Evolutionary conservation across 1,284 basidiomycete species (phyloP).

Genomic region (Irpex rosettiformis): DNA sequence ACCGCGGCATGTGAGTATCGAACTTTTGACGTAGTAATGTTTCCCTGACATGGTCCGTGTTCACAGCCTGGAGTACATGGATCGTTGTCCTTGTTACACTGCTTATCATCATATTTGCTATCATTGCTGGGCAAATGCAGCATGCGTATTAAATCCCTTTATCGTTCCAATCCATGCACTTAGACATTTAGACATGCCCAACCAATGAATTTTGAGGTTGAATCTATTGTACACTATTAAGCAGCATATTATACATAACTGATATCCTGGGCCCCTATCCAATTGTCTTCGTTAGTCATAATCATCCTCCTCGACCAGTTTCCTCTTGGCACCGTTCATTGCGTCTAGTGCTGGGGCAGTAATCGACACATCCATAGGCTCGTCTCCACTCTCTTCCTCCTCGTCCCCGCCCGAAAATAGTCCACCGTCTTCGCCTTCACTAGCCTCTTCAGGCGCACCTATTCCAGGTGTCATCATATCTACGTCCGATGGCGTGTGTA

Average conservation of each 20-base stretch:
- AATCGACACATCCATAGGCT: slow-evolving; percentile 70
- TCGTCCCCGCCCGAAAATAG: slow-evolving; percentile 65
- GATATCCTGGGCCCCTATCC: neutral
- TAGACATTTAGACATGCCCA: neutral
- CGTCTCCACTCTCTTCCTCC: slow-evolving; percentile 67
- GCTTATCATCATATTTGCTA: slow-evolving; percentile 33
- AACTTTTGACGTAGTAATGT: neutral
- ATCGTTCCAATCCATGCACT: neutral
- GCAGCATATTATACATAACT: neutral
- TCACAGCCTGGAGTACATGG: slow-evolving; percentile 31
- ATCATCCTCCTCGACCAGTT: slow-evolving; percentile 81
- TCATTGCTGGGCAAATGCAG: slow-evolving; percentile 30
- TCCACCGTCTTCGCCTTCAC: slow-evolving; percentile 59
- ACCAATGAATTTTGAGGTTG: neutral
- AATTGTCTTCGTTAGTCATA: slow-evolving; percentile 51
- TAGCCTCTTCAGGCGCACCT: slow-evolving; percentile 55
- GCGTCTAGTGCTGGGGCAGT: slow-evolving; percentile 32
- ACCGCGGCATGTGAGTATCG: slow-evolving; percentile 50
- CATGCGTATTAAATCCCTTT: slow-evolving; percentile 8
- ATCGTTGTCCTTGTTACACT: slow-evolving; percentile 32
- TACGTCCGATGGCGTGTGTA: slow-evolving; percentile 61
- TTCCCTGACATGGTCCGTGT: neutral
- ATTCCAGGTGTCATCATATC: slow-evolving; percentile 52
- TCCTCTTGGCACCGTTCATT: slow-evolving; percentile 68
- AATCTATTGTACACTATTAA: neutral